phyloP scores from a whole-genome alignment of 805 yeast genomes.

The Saccharomyces jurei region DNA sequence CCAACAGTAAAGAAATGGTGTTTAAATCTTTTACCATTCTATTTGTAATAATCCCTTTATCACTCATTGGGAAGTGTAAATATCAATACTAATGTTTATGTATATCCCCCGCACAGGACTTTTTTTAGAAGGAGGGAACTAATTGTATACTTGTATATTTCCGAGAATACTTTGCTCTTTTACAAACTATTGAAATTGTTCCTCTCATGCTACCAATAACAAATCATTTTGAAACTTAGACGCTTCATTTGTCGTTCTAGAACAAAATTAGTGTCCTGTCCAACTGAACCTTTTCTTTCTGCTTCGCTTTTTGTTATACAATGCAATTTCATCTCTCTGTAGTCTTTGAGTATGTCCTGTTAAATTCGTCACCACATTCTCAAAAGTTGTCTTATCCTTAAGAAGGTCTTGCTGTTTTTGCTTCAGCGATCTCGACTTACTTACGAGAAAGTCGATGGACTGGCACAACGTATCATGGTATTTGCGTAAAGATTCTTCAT shows the following conservation, averaged over 20 bases:
- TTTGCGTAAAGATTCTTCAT: slow-evolving; percentile 6
- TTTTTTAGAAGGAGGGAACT: neutral
- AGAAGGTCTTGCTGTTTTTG: slow-evolving; percentile 38
- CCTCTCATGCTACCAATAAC: neutral
- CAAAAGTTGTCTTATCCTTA: slow-evolving; percentile 68
- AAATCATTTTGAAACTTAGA: neutral
- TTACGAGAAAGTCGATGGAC: slow-evolving; percentile 18
- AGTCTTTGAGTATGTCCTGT: slow-evolving; percentile 85
- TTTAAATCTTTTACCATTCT: neutral
- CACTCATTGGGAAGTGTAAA: neutral
- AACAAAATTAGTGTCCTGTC: slow-evolving; percentile 5
- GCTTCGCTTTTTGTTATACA: slow-evolving; percentile 29
- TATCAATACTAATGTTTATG: neutral
- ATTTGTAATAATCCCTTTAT: neutral
- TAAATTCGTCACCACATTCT: slow-evolving; percentile 79
- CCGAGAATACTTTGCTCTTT: neutral
- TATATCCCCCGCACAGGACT: neutral
- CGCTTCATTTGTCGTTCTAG: neutral
- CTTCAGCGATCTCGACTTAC: slow-evolving; percentile 33
- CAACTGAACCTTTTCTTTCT: slow-evolving; percentile 15
- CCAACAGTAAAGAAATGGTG: neutral
- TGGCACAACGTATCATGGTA: slow-evolving; percentile 25
- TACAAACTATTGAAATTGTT: neutral
- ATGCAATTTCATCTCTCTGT: slow-evolving; percentile 42
- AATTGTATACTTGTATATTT: neutral